Evolutionary conservation across 345 rosid genomes (phyloP).

Genomic region (Acer negundo): DNA sequence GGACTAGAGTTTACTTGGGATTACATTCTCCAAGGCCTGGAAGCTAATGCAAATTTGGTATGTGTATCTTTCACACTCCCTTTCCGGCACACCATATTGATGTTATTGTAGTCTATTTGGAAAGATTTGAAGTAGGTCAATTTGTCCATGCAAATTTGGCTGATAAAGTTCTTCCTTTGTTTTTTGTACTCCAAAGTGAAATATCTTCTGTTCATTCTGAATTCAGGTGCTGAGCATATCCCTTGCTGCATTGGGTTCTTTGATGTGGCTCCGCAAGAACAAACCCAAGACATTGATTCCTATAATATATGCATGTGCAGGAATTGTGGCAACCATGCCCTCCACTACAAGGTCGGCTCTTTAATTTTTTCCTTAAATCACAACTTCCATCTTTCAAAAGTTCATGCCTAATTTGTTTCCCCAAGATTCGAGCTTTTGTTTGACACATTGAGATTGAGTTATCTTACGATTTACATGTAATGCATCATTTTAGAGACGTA

Average conservation of each 20-base stretch:
- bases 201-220: slow-evolving; percentile 12
- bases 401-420: not conserved
- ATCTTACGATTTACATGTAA: not conserved
- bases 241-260: slow-evolving; percentile 90
- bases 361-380: not conserved
- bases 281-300: slow-evolving; percentile 90
- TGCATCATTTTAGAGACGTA: not conserved
- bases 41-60: slow-evolving; percentile 97
- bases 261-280: slow-evolving; percentile 98
- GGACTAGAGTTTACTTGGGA: slow-evolving; percentile 98
- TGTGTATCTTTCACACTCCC: not conserved
- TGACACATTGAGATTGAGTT: not conserved
- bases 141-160: not conserved
- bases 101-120: not conserved
- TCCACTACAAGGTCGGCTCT: slow-evolving; percentile 68
- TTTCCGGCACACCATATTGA: not conserved
- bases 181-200: not conserved
- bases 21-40: slow-evolving; percentile 86
- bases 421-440: not conserved
- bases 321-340: slow-evolving; percentile 95
- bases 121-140: not conserved
- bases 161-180: not conserved
- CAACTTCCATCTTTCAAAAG: not conserved
- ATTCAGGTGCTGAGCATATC: slow-evolving; percentile 85
- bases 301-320: slow-evolving; percentile 80